A percentile compares a stretch with the other conserved stretches of the same genome.
Conservation (phyloP, 305 asterid species). For the Fraxinus angustifolia region DNA sequence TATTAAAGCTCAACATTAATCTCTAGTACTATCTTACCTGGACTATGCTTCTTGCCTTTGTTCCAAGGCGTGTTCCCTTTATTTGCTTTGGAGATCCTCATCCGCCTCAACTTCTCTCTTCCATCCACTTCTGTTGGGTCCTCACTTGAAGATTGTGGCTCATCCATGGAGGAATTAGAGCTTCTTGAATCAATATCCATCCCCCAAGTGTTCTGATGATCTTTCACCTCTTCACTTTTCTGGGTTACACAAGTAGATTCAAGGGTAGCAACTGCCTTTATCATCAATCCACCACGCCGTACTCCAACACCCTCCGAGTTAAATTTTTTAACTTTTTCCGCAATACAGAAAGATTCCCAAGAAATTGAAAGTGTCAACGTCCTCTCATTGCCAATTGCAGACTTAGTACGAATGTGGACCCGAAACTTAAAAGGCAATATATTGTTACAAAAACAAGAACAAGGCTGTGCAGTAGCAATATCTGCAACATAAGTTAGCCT, state of each 20-base stretch:
- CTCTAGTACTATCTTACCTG: constrained; percentile 46
- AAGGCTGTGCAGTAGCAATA: constrained; percentile 73
- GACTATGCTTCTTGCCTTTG: constrained; percentile 86
- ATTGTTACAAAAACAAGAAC: constrained; percentile 58
- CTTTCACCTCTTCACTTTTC: constrained; percentile 29
- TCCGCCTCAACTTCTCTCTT: constrained; percentile 78
- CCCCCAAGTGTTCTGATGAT: constrained; percentile 32
- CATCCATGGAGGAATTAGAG: constrained; percentile 25
- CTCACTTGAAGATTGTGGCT: constrained; percentile 39
- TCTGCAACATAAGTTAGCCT: constrained; percentile 48
- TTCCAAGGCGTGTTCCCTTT: constrained; percentile 94
- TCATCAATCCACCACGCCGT: constrained; percentile 45
- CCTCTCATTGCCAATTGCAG: constrained; percentile 42
- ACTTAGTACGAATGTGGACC: constrained; percentile 27
- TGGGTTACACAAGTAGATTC: constrained; percentile 41
- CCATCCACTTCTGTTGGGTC: constrained; percentile 48
- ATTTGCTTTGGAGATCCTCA: constrained; percentile 86
- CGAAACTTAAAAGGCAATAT: constrained; percentile 43
- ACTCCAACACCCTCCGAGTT: constrained; percentile 30
- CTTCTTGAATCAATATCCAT: constrained; percentile 40
- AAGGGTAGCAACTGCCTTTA: constrained; percentile 67
- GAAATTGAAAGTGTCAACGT: constrained; percentile 33
- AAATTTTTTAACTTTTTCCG: constrained; percentile 30
- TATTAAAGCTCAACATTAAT: background rate
- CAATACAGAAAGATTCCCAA: constrained; percentile 38